These are phyloP conservation scores for Funneliformis caledonium DNA, from an alignment of 371 early-diverging fungal species.

Conservation along the genomic window DNA sequence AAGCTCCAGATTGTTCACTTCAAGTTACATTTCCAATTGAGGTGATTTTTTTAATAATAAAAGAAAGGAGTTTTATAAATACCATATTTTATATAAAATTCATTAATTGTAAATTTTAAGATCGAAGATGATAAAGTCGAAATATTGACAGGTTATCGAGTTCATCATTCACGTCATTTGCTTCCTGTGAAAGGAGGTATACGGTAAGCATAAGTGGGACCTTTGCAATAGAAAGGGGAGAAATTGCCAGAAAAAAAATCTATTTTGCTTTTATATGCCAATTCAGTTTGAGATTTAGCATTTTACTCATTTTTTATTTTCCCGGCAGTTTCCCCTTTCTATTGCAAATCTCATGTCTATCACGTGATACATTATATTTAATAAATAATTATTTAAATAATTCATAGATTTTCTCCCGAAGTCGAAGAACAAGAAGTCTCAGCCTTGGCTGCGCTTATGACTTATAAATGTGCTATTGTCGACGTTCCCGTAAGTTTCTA, in stretches of 20 bases:
- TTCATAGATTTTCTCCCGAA: slow-evolving; percentile 71
- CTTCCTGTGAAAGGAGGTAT: slow-evolving; percentile 75
- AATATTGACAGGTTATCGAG: slow-evolving; percentile 84
- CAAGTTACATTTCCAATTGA: slow-evolving; percentile 89
- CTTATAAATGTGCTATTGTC: slow-evolving; percentile 91
- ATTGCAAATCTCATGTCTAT: neutral
- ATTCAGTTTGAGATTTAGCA: too few relatives aligned
- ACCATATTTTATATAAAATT: neutral
- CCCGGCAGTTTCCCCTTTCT: too few relatives aligned
- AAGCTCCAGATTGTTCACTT: slow-evolving; percentile 78
- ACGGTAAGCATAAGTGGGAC: slow-evolving; percentile 40
- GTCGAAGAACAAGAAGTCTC: slow-evolving; percentile 73
- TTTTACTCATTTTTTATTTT: too few relatives aligned
- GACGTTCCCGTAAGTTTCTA: slow-evolving; percentile 72
- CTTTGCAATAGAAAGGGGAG: too few relatives aligned
- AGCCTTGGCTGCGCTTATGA: slow-evolving; percentile 82
- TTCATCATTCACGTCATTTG: slow-evolving; percentile 88
- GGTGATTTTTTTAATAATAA: slow-evolving; percentile 42
- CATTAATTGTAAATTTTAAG: neutral
- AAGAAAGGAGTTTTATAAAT: neutral
- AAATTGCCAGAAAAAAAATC: too few relatives aligned
- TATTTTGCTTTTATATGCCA: too few relatives aligned
- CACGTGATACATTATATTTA: slow-evolving; percentile 49
- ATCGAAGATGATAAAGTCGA: slow-evolving; percentile 69
- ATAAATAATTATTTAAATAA: slow-evolving; percentile 66